A percentile compares a stretch with the other conserved stretches of the same genome.
These are phyloP conservation scores for Botryotinia convoluta DNA, from an alignment of 2,329 filamentous ascomycete genomes.

Conservation along the genomic window DNA sequence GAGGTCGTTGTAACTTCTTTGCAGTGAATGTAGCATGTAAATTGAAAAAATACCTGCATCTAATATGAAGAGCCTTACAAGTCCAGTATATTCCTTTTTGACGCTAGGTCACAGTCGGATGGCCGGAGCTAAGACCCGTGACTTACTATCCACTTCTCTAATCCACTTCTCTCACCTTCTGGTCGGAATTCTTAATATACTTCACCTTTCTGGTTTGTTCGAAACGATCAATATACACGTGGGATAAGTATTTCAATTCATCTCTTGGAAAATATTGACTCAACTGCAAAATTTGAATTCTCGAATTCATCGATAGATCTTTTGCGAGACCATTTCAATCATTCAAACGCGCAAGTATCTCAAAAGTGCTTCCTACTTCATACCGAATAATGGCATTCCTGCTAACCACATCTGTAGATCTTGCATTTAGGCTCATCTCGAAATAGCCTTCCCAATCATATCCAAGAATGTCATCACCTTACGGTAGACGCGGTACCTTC, in stretches of 20 bases:
- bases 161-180: background rate
- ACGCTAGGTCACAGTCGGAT: background rate
- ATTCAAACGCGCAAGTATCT: too few species aligned
- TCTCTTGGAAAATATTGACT: background rate
- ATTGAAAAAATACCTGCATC: background rate
- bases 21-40: background rate
- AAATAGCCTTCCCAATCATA: too few species aligned
- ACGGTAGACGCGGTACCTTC: background rate
- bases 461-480: too few species aligned
- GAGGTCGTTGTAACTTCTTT: background rate
- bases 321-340: too few species aligned
- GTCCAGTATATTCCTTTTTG: background rate
- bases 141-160: background rate
- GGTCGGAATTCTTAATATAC: background rate
- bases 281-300: background rate
- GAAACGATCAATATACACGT: background rate
- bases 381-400: too few species aligned
- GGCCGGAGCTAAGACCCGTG: background rate
- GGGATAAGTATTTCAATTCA: background rate
- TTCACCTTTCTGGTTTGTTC: background rate
- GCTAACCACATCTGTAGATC: too few species aligned
- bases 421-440: too few species aligned
- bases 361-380: too few species aligned
- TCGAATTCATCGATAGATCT: too few species aligned
- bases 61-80: background rate